Conservation (phyloP, 108 stramenopile species). For the Nannochloropsis salina region DNA sequence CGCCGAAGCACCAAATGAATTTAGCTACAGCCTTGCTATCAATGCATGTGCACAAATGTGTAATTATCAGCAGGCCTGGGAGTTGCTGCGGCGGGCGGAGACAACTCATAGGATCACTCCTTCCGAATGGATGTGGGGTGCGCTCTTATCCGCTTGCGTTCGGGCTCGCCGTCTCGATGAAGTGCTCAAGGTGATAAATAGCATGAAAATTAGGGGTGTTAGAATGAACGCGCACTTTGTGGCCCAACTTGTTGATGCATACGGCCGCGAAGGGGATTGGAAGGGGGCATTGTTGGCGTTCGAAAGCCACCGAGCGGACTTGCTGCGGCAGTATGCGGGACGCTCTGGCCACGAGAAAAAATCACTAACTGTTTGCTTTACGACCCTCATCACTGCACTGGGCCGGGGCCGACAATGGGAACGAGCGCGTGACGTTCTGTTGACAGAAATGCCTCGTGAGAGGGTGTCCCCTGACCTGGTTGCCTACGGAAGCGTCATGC, state of each 20-base stretch:
- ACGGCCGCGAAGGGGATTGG: neutral
- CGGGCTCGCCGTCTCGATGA: neutral
- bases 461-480: neutral
- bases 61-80: neutral
- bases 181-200: neutral
- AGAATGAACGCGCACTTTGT: neutral
- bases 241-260: neutral
- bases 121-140: slow-evolving; percentile 16
- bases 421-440: neutral
- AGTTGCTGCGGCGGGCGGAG: neutral
- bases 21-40: neutral
- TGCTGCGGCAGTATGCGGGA: neutral
- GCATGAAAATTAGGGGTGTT: neutral
- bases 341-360: neutral
- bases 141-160: neutral
- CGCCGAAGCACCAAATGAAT: neutral
- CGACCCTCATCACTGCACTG: neutral
- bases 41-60: slow-evolving; percentile 13
- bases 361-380: neutral
- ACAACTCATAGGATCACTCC: neutral
- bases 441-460: neutral
- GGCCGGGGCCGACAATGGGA: slow-evolving; percentile 10
- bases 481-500: neutral
- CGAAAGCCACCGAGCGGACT: neutral
- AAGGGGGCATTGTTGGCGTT: neutral